These are phyloP conservation scores for Annulohypoxylon truncatum DNA, from an alignment of 2,329 filamentous ascomycete species.

Conservation along the genomic window DNA sequence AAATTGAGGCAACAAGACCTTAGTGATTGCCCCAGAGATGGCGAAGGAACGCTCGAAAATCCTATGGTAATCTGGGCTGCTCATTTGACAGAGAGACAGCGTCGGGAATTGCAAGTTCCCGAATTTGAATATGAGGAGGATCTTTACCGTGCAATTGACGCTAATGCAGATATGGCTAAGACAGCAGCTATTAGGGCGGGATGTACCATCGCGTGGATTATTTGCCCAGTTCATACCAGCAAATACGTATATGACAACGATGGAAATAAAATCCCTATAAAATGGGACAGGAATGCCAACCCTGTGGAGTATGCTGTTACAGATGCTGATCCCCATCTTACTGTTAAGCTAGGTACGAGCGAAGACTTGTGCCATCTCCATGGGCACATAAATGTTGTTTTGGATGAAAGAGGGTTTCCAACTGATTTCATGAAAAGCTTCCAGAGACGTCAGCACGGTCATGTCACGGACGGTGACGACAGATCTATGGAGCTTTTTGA, in stretches of 20 bases:
- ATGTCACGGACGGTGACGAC: constrained; percentile 20
- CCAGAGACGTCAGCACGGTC: constrained; percentile 9
- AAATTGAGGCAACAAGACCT: constrained; percentile 5
- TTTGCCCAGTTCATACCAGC: constrained; percentile 25
- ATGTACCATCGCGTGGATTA: constrained; percentile 30
- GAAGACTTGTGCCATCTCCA: constrained; percentile 22
- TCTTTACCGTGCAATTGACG: constrained; percentile 27
- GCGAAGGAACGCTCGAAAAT: constrained; percentile 26
- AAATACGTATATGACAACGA: constrained; percentile 23
- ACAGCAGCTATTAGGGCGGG: constrained; percentile 19
- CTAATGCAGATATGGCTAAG: constrained; percentile 33
- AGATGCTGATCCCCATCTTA: constrained; percentile 28
- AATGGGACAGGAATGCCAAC: constrained; percentile 7
- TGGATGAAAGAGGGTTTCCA: constrained; percentile 30
- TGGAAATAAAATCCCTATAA: constrained; percentile 11
- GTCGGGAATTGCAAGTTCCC: constrained; percentile 9
- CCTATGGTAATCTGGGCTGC: constrained; percentile 31
- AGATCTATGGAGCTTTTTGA: constrained; percentile 29
- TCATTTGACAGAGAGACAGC: constrained; percentile 6
- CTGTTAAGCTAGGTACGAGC: constrained; percentile 25
- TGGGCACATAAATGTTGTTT: constrained; percentile 21
- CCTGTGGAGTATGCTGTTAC: constrained; percentile 7
- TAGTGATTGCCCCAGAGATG: constrained; percentile 18
- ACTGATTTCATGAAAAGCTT: constrained; percentile 18
- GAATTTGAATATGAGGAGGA: constrained; percentile 28